Conservation (phyloP, 1,139 yeast genomes). For the Yamadazyma conglobata region DNA sequence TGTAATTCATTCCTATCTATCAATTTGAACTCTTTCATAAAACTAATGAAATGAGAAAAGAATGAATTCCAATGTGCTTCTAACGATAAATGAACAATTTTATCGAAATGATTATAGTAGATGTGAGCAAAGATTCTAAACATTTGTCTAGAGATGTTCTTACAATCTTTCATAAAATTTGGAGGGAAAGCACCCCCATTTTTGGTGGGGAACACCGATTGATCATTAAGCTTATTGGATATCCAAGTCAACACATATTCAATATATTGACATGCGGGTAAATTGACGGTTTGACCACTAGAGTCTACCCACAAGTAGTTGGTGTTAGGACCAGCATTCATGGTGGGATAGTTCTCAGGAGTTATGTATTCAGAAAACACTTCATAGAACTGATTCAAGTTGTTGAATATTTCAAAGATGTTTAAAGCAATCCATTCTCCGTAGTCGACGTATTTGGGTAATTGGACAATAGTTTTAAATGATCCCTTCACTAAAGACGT, state of each 20-base stretch:
- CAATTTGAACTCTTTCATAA: slow-evolving; percentile 77
- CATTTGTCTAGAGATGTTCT: slow-evolving; percentile 86
- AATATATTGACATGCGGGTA: slow-evolving; percentile 91
- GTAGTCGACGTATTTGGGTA: slow-evolving; percentile 90
- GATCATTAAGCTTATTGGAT: slow-evolving; percentile 81
- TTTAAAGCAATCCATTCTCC: slow-evolving; percentile 96
- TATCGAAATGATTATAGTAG: slow-evolving; percentile 91
- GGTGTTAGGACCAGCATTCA: slow-evolving; percentile 93
- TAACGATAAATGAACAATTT: slow-evolving; percentile 78
- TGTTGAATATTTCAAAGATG: slow-evolving; percentile 84
- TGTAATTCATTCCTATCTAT: slow-evolving; percentile 75
- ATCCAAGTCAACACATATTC: slow-evolving; percentile 93
- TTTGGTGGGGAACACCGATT: slow-evolving; percentile 86
- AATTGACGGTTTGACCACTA: slow-evolving; percentile 68
- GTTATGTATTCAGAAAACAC: slow-evolving; percentile 85
- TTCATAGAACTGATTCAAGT: slow-evolving; percentile 83
- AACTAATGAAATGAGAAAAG: slow-evolving; percentile 91
- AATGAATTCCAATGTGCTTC: slow-evolving; percentile 99
- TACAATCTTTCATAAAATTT: slow-evolving; percentile 75
- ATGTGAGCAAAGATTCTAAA: slow-evolving; percentile 96
- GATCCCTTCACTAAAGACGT: slow-evolving; percentile 97
- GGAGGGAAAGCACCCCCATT: slow-evolving; percentile 93
- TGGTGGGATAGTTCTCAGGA: slow-evolving; percentile 84
- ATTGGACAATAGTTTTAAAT: slow-evolving; percentile 89
- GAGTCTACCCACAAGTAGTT: slow-evolving; percentile 91